Conservation (phyloP, 1,139 yeast species). For the Lodderomyces pseudojiufengensis region DNA sequence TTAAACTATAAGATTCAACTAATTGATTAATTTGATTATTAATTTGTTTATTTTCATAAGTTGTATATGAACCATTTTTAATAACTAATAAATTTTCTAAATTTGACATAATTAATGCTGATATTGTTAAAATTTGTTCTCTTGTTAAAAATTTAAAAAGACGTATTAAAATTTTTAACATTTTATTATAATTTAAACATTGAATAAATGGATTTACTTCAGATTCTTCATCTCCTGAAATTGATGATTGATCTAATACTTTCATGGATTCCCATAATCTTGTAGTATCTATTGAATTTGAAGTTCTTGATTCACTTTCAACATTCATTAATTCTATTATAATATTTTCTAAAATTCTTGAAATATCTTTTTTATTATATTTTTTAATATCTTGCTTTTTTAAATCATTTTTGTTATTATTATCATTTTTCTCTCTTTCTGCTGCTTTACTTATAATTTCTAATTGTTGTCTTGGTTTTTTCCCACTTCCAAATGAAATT, state of each 20-base stretch:
- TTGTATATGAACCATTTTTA: slow-evolving; percentile 72
- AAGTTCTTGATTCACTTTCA: slow-evolving; percentile 79
- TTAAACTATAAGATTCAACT: slow-evolving; percentile 76
- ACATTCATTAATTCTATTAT: slow-evolving; percentile 74
- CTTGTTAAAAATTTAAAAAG: slow-evolving; percentile 76
- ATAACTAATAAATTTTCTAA: slow-evolving; percentile 79
- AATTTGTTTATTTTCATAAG: slow-evolving; percentile 48
- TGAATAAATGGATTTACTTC: slow-evolving; percentile 78
- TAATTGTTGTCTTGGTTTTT: slow-evolving; percentile 85
- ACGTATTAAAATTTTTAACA: slow-evolving; percentile 85
- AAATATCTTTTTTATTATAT: slow-evolving; percentile 42
- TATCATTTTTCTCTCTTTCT: slow-evolving; percentile 41
- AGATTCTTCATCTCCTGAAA: slow-evolving; percentile 41
- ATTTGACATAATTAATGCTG: slow-evolving; percentile 78
- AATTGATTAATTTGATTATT: slow-evolving; percentile 59
- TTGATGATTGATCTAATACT: slow-evolving; percentile 50
- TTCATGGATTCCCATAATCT: slow-evolving; percentile 78
- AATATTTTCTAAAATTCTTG: slow-evolving; percentile 67
- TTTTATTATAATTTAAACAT: slow-evolving; percentile 80
- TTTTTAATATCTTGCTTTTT: slow-evolving; percentile 23
- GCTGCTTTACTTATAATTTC: slow-evolving; percentile 61
- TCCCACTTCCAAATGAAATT: slow-evolving; percentile 76
- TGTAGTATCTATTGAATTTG: slow-evolving; percentile 49
- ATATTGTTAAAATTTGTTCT: slow-evolving; percentile 74
- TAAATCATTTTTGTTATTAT: slow-evolving; percentile 15